Conservation (phyloP, 305 asterid genomes). For the Stenogyne calaminthoides region DNA sequence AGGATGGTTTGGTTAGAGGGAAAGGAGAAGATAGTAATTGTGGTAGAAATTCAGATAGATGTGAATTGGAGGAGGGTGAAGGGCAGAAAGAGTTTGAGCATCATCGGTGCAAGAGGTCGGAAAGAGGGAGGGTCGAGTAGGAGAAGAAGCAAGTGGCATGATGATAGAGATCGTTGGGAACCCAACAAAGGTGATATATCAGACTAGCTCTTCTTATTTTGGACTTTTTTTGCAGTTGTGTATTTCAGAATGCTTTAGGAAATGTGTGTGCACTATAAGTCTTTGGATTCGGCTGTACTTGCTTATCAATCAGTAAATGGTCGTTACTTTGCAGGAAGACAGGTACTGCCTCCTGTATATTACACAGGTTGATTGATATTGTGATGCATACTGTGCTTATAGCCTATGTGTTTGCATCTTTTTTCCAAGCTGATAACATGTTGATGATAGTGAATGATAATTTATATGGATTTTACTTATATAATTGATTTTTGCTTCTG, state of each 20-base stretch:
- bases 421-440: conserved; percentile 8
- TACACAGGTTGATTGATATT: conserved; percentile 22
- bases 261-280: conserved; percentile 85
- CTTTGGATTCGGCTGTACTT: conserved; percentile 77
- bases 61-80: no score
- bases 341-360: conserved; percentile 55
- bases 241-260: neutral
- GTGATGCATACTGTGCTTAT: conserved; percentile 6
- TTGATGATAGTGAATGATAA: conserved; percentile 15
- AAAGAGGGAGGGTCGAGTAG: no score
- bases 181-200: conserved; percentile 32
- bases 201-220: neutral
- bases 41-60: neutral
- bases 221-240: neutral
- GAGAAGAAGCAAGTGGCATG: no score
- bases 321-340: conserved; percentile 95
- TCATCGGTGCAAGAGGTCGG: no score
- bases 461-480: neutral
- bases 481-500: conserved; percentile 2
- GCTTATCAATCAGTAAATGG: conserved; percentile 79
- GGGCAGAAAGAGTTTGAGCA: no score
- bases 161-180: conserved; percentile 60
- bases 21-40: conserved; percentile 26
- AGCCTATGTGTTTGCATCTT: neutral
- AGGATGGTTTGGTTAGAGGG: conserved; percentile 38